Conservation (phyloP, 495 filamentous ascomycete species). For the Pyronema omphalodes region DNA sequence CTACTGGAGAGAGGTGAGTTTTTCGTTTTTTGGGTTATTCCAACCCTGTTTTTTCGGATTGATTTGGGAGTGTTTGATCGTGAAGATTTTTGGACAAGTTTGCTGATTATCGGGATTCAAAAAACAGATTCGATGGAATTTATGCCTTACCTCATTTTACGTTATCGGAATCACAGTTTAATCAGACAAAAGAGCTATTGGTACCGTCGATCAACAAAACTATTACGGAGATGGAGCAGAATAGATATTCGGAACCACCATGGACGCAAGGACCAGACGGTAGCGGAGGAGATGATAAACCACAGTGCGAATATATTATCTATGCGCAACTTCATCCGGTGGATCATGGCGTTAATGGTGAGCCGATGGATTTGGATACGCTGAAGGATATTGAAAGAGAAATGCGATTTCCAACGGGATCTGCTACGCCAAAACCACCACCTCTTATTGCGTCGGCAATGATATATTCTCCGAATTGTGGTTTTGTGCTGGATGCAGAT, state of each 20-base stretch:
- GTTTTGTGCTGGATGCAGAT: slow-evolving; percentile 76
- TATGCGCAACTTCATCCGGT: slow-evolving; percentile 67
- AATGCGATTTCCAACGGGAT: slow-evolving; percentile 66
- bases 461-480: slow-evolving; percentile 86
- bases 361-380: neutral
- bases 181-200: slow-evolving; percentile 45
- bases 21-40: neutral
- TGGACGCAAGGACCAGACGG: slow-evolving; percentile 39
- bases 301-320: slow-evolving; percentile 74
- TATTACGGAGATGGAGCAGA: slow-evolving; percentile 41
- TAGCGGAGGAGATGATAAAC: slow-evolving; percentile 31
- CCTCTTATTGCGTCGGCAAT: slow-evolving; percentile 63
- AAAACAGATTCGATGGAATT: slow-evolving; percentile 50
- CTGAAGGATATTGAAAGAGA: slow-evolving; percentile 64
- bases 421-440: slow-evolving; percentile 47
- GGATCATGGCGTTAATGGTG: neutral
- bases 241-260: slow-evolving; percentile 28
- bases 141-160: slow-evolving; percentile 75
- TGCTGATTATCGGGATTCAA: neutral
- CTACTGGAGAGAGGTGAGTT: slow-evolving; percentile 62
- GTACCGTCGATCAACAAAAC: slow-evolving; percentile 49
- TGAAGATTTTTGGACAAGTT: slow-evolving; percentile 1
- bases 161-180: slow-evolving; percentile 45
- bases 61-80: neutral
- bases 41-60: neutral